These are phyloP conservation scores for Sclerotinia sclerotiorum DNA, from an alignment of 2,329 filamentous ascomycete species.

Conservation along the genomic window DNA sequence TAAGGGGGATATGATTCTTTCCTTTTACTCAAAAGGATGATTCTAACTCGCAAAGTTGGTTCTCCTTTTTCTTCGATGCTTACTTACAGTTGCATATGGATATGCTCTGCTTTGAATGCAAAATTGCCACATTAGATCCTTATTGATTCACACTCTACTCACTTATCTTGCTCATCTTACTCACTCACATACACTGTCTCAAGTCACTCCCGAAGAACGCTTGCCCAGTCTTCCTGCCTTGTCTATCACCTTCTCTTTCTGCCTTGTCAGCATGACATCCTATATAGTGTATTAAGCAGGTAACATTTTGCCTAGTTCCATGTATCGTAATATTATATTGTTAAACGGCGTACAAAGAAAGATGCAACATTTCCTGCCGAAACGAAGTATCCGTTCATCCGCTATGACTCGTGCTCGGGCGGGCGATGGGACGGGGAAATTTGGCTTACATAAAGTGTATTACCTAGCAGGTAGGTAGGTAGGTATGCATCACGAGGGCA, in stretches of 20 bases:
- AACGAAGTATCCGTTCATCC: no score
- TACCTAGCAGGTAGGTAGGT: not conserved
- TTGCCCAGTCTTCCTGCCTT: not conserved
- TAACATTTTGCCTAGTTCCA: not conserved
- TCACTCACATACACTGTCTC: not conserved
- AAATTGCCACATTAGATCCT: constrained; percentile 9
- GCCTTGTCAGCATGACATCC: not conserved
- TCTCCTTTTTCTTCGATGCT: constrained; percentile 12
- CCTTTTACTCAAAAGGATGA: not conserved
- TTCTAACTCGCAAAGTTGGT: not conserved
- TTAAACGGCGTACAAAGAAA: not conserved
- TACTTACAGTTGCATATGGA: not conserved
- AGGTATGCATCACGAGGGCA: not conserved
- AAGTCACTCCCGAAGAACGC: not conserved
- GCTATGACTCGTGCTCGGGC: no score
- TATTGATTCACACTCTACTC: constrained; percentile 12
- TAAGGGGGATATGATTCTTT: not conserved
- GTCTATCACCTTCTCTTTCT: not conserved
- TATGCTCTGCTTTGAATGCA: constrained; percentile 9
- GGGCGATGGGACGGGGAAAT: not conserved
- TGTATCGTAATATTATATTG: not conserved
- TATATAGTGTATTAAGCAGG: not conserved
- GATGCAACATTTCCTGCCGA: not conserved
- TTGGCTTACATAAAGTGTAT: constrained; percentile 2
- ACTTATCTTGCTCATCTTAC: not conserved